Conservation (phyloP, 1,139 yeast genomes). For the Pichia kudriavzevii region DNA sequence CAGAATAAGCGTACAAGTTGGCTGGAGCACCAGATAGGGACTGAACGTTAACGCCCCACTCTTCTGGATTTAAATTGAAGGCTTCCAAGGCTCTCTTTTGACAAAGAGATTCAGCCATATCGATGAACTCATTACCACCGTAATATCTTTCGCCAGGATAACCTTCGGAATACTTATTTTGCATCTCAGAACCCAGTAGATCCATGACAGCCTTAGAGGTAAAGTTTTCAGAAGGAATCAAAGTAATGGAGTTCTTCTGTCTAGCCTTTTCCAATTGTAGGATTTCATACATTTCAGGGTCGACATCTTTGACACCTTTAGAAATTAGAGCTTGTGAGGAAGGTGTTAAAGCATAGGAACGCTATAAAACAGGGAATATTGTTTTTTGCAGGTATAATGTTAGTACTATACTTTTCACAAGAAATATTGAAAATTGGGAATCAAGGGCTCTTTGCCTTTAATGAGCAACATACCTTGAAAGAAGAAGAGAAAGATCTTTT, state of each 20-base stretch:
- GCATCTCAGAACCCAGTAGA: slow-evolving; percentile 91
- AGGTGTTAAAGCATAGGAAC: slow-evolving; percentile 41
- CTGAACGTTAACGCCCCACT: slow-evolving; percentile 97
- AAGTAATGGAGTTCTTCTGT: slow-evolving; percentile 83
- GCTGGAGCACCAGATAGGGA: slow-evolving; percentile 95
- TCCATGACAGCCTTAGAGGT: slow-evolving; percentile 94
- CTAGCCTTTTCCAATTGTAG: slow-evolving; percentile 67
- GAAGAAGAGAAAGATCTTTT: too few species aligned
- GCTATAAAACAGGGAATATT: slow-evolving; percentile 15
- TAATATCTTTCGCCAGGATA: slow-evolving; percentile 97
- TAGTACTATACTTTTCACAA: too few species aligned
- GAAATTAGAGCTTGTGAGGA: slow-evolving; percentile 50
- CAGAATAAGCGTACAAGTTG: slow-evolving; percentile 85
- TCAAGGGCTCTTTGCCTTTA: too few species aligned
- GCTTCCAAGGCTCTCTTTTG: slow-evolving; percentile 89
- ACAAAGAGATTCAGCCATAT: slow-evolving; percentile 81
- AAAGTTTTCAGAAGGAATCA: slow-evolving; percentile 92
- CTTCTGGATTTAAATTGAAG: slow-evolving; percentile 61
- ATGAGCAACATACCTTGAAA: too few species aligned
- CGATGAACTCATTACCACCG: slow-evolving; percentile 94
- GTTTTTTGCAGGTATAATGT: too few species aligned
- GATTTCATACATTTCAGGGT: slow-evolving; percentile 80
- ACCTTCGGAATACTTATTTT: slow-evolving; percentile 97
- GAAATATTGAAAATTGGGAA: too few species aligned
- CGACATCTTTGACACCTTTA: slow-evolving; percentile 57